Percentiles rank a stretch among this genome's conserved stretches.
These are phyloP conservation scores for Salvia rosmarinus DNA, from an alignment of 257 asterid species.

Conservation along the genomic window DNA sequence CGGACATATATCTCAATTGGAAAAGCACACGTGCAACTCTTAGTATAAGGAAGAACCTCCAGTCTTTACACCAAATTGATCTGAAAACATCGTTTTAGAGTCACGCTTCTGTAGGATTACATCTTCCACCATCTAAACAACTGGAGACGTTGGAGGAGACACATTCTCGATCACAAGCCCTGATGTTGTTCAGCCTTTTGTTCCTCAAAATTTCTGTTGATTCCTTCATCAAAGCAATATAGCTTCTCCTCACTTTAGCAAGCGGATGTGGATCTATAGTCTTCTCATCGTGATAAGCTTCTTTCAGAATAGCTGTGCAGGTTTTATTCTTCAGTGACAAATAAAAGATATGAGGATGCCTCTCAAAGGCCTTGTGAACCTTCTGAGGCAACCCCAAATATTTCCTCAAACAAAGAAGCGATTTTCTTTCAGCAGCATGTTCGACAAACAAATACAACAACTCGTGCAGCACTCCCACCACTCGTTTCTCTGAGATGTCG, in stretches of 20 bases:
- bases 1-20: too few species aligned
- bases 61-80: not conserved
- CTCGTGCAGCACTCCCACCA: constrained; percentile 84
- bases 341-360: constrained; percentile 79
- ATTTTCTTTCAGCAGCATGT: constrained; percentile 80
- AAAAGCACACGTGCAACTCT: not conserved
- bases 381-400: constrained; percentile 83
- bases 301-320: constrained; percentile 81
- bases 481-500: constrained; percentile 79
- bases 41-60: not conserved
- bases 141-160: constrained; percentile 7
- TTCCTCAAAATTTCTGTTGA: constrained; percentile 54
- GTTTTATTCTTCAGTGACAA: constrained; percentile 75
- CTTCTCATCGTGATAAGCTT: constrained; percentile 60
- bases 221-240: constrained; percentile 69
- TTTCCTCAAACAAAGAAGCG: constrained; percentile 63
- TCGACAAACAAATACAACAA: constrained; percentile 78
- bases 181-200: constrained; percentile 44
- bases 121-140: constrained; percentile 39
- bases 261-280: constrained; percentile 73
- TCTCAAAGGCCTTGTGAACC: constrained; percentile 85
- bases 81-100: not conserved
- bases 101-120: constrained; percentile 34
- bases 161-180: constrained; percentile 32
- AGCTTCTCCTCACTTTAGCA: constrained; percentile 71